A percentile compares a stretch with the other conserved stretches of the same genome.
These are phyloP conservation scores for Leucoagaricus sp. DNA, from an alignment of 1,284 basidiomycete species.

Conservation along the genomic window DNA sequence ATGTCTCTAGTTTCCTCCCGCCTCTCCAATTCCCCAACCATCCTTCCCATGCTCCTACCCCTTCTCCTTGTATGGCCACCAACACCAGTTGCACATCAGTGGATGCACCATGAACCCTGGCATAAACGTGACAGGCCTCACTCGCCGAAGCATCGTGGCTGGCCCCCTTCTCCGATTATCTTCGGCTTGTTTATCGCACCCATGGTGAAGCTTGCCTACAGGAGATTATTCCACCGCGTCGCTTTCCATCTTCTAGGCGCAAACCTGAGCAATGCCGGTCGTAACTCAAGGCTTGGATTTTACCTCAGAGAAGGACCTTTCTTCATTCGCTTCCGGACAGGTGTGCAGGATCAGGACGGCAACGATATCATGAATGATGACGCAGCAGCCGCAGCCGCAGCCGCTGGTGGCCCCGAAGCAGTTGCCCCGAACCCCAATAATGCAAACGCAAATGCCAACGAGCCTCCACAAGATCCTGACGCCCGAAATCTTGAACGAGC, in stretches of 20 bases:
- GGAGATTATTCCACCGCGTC: slow-evolving; percentile 40
- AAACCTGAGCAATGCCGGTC: slow-evolving; percentile 22
- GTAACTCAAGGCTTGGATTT: slow-evolving; percentile 18
- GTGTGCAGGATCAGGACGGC: slow-evolving; percentile 29
- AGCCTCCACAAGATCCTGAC: slow-evolving; percentile 21
- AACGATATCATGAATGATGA: slow-evolving; percentile 10
- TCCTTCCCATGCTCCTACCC: slow-evolving; percentile 49
- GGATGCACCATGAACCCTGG: slow-evolving; percentile 25
- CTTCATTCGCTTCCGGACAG: slow-evolving; percentile 46
- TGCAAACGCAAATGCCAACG: slow-evolving; percentile 10
- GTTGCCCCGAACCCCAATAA: slow-evolving; percentile 6
- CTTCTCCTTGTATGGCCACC: slow-evolving; percentile 65
- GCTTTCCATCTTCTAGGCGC: slow-evolving; percentile 50
- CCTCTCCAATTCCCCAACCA: slow-evolving; percentile 32
- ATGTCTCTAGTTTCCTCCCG: slow-evolving; percentile 44
- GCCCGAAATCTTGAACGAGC: slow-evolving; percentile 42
- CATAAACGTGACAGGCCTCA: slow-evolving; percentile 14
- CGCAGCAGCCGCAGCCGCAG: not conserved
- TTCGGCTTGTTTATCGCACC: slow-evolving; percentile 57
- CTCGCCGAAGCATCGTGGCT: slow-evolving; percentile 27
- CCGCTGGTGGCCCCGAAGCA: not conserved
- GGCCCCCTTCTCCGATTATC: slow-evolving; percentile 64
- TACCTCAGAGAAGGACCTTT: slow-evolving; percentile 47
- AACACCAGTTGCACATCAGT: slow-evolving; percentile 36
- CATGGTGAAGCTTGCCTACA: slow-evolving; percentile 49